Evolutionary conservation across 2,329 filamentous ascomycete genomes (phyloP).

Genomic region (Pseudogymnoascus sp.): DNA sequence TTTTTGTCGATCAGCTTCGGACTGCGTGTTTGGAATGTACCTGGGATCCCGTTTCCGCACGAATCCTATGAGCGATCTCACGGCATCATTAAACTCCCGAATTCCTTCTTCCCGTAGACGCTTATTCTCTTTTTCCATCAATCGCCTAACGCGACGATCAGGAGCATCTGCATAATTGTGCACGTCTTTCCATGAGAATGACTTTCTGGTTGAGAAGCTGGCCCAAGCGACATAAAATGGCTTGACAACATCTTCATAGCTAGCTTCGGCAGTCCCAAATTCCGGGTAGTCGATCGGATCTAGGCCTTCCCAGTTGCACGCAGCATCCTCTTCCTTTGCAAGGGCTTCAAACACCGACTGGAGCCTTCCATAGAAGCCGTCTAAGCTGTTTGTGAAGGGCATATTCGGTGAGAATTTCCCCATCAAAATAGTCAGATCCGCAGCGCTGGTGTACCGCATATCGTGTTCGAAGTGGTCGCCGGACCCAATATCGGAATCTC

Average conservation of each 20-base stretch:
- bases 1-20: conserved; percentile 72
- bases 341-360: conserved; percentile 71
- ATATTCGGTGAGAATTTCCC: conserved; percentile 70
- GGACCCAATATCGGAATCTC: conserved; percentile 34
- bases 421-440: conserved; percentile 71
- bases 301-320: conserved; percentile 58
- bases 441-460: conserved; percentile 66
- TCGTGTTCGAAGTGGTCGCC: conserved; percentile 55
- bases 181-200: conserved; percentile 81
- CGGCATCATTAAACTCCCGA: conserved; percentile 86
- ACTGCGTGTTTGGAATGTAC: conserved; percentile 67
- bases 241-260: conserved; percentile 67
- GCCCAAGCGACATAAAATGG: conserved; percentile 77
- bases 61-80: conserved; percentile 77
- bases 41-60: conserved; percentile 86
- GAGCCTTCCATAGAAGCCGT: conserved; percentile 78
- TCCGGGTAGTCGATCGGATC: conserved; percentile 62
- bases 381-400: conserved; percentile 69
- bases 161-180: conserved; percentile 79
- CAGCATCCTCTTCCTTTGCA: conserved; percentile 68
- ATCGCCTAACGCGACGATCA: conserved; percentile 69
- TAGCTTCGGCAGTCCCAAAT: conserved; percentile 70
- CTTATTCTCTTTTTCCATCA: conserved; percentile 95
- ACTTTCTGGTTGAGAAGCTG: conserved; percentile 74
- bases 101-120: conserved; percentile 72